Base-by-base conservation (phyloP, 345 rosid species). In the Corchorus olitorius region DNA sequence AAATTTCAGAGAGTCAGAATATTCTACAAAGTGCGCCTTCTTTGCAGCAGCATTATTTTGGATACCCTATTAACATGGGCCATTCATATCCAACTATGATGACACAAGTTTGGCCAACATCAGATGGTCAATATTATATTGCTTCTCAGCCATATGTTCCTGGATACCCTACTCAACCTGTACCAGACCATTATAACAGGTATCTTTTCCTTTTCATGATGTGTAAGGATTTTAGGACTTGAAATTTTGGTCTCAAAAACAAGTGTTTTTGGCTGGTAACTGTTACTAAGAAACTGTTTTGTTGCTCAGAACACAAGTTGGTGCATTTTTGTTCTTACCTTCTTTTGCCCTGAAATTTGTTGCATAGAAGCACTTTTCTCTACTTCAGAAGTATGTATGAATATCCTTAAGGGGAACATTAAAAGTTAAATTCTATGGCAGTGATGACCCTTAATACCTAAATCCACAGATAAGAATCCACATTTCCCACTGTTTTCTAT, bases 61-160 rank as follows among this genome's bases (percentile, higher is more conserved):
- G 72, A 78, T 59, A 77, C 66, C 70, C 66, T 12, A 17, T 8
- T 34, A 62, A 49, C 46, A 22, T 33, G 56, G 75, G 55, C 64
- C 75, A 76, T 68, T 43, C 76, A 37, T 75, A 75, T 78, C 85
- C 81, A 35, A 33, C 72, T 41, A 75, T 76, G 35, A 81, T 69
- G 55, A 52, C 60, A 35, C 81, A 58, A 67, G 65, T 59, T 64
- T 61, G 49, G 39, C 67, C 81, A 49, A 76, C 46, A 60, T 58
- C 81, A 54, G 62, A 48, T 62, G 17, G 15, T 75, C 60, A 62
- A 49, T 49, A 48, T 34, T 33, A 17, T n/a, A 55, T 19, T 5
- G 81, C 77, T 74, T 50, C 71, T 1, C 87, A 77, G 69, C 79
- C 75, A 50, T 79, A 80, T 75, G 79, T 76, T 9, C 69, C 39